These are phyloP conservation scores for Nepenthes gracilis DNA, from an alignment of 148 eudicot genomes.

Conservation along the genomic window DNA sequence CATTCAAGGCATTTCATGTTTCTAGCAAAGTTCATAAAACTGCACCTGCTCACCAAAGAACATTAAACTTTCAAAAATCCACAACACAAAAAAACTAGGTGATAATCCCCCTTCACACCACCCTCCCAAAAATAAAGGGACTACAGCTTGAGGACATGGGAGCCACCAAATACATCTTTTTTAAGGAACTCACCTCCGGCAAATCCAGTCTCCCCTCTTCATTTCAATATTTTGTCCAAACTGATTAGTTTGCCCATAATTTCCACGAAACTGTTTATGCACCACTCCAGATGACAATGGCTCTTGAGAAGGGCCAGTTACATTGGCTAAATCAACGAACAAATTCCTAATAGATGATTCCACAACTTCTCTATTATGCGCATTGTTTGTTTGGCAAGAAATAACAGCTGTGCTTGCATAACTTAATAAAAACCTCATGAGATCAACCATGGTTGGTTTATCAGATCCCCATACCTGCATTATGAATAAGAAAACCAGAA, in stretches of 20 bases:
- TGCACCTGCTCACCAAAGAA: conserved; percentile 54
- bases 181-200: conserved; percentile 47
- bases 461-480: conserved; percentile 40
- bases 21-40: conserved; percentile 78
- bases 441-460: conserved; percentile 51
- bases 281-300: conserved; percentile 15
- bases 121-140: too few species aligned
- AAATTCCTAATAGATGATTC: conserved; percentile 62
- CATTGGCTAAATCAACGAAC: conserved; percentile 38
- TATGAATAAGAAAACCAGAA: neutral
- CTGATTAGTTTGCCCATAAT: conserved; percentile 21
- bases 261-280: conserved; percentile 23
- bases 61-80: conserved; percentile 5
- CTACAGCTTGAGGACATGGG: neutral
- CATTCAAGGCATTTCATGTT: conserved; percentile 66
- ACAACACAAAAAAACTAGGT: neutral
- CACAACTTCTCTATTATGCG: conserved; percentile 29
- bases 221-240: conserved; percentile 38
- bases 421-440: conserved; percentile 72
- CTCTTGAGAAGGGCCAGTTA: conserved; percentile 14
- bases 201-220: conserved; percentile 91
- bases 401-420: conserved; percentile 50
- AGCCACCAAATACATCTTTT: neutral
- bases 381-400: conserved; percentile 27
- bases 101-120: too few species aligned